Evolutionary conservation across 352 stramenopile genomes (phyloP), one percentile per base, ranked within the genome.

Genomic region (Phytopythium aichiense): DNA sequence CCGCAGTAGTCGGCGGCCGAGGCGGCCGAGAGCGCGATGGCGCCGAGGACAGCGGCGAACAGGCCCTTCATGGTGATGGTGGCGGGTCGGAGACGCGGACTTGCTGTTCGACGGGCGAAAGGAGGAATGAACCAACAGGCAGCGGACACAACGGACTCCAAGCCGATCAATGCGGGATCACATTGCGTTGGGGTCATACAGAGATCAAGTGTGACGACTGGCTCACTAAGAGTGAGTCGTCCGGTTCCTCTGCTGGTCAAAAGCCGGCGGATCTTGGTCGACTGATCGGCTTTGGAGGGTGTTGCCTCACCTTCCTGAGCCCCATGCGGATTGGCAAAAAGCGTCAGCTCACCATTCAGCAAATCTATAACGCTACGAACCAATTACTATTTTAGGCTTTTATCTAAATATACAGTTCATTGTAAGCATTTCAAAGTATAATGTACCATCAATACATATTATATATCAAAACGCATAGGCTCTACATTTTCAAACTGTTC

Each of bases 91-190:
- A 25, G 77, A 66, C n/a, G 58, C 59, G 6, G 67, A 20, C 48
- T 79, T 82, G n/a, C 71, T 67, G 67, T 71, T 79, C 62, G 71
- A 79, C 63, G 76, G 25, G 48, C 13, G 7, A 53, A 53, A 37
- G 5, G 23, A 37, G 25, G 48, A 53, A 35, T 82, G 55, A 77
- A 68, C 28, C 73, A 65, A 56, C 60, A 69, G 2, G n/a, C 45
- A 1, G 66, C 61, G 9, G 12, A 64, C 66, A 71, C 68, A 82
- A 58, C 58, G 70, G 62, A 12, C 40, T 22, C 40, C 40, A 22
- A 9, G 18, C 3, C 40, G 40, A 46, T 46, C 40, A 45, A 45
- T 22, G 12, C 13, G 7, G 38, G 5, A 20, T 0, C 38, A 40
- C 35, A 40, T 15, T 15, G 35, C 12, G 35, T 40, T 40, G 35